A percentile compares a stretch with the other conserved stretches of the same genome.
phyloP scores from a whole-genome alignment of 495 filamentous ascomycete genomes.

The Xylaria grammica region DNA sequence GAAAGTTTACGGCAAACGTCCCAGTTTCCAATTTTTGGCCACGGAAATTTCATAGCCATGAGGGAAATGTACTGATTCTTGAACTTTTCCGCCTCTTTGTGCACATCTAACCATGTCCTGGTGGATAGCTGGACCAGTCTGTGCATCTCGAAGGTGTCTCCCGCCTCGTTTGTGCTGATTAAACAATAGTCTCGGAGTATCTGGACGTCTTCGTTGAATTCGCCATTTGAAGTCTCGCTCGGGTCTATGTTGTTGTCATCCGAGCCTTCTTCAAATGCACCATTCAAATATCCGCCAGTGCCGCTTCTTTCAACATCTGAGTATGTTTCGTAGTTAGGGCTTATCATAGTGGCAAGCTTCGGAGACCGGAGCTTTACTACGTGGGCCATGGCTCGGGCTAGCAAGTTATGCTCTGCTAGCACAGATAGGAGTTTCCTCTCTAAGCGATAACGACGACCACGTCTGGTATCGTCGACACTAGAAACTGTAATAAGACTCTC shows the following conservation, averaged over 20 bases:
- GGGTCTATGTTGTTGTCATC: too few relatives aligned
- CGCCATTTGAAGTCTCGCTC: neutral
- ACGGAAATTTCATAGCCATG: slow-evolving; percentile 42
- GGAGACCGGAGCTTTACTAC: too few relatives aligned
- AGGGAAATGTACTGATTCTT: slow-evolving; percentile 41
- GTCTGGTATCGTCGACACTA: neutral
- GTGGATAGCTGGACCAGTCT: slow-evolving; percentile 52
- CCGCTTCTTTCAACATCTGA: neutral
- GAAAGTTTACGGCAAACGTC: slow-evolving; percentile 27
- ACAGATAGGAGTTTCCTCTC: too few relatives aligned
- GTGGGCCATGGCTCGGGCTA: too few relatives aligned
- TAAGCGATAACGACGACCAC: neutral
- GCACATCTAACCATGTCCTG: slow-evolving; percentile 49
- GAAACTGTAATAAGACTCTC: too few relatives aligned
- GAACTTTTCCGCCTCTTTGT: slow-evolving; percentile 42
- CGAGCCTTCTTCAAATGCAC: slow-evolving; percentile 39
- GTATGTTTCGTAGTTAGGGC: neutral
- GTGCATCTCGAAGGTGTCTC: slow-evolving; percentile 52
- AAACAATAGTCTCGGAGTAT: slow-evolving; percentile 49
- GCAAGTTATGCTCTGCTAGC: too few relatives aligned
- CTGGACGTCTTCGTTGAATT: slow-evolving; percentile 50
- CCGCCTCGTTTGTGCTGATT: slow-evolving; percentile 34
- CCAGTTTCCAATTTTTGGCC: slow-evolving; percentile 34
- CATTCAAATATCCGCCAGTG: neutral
- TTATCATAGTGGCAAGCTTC: neutral